phyloP scores from a whole-genome alignment of 2,329 filamentous ascomycete species.

The Laburnicola sp. region DNA sequence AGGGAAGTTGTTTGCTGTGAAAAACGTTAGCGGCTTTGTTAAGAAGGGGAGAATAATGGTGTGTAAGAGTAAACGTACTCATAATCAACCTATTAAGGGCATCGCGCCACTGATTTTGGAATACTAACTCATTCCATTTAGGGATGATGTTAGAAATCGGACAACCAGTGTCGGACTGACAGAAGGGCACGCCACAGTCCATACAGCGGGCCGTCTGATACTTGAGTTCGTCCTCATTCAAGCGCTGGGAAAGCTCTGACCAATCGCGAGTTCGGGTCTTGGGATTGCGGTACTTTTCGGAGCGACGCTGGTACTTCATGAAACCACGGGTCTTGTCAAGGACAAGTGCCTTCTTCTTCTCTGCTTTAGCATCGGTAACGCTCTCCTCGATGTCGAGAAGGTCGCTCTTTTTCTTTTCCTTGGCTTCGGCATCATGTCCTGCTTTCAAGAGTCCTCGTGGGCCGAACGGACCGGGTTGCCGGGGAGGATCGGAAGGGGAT shows the following conservation, averaged over 20 bases:
- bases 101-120: constrained; percentile 76
- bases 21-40: constrained; percentile 52
- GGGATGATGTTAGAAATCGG: constrained; percentile 98
- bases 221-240: constrained; percentile 93
- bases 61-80: constrained; percentile 48
- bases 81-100: constrained; percentile 88
- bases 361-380: constrained; percentile 76
- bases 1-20: constrained; percentile 98
- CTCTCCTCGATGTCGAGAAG: constrained; percentile 86
- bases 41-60: no score
- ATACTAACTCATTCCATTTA: constrained; percentile 87
- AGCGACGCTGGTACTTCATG: constrained; percentile 93
- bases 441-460: constrained; percentile 59
- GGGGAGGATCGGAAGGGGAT: constrained; percentile 75
- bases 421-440: constrained; percentile 63
- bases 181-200: constrained; percentile 98
- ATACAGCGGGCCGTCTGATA: constrained; percentile 97
- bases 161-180: constrained; percentile 92
- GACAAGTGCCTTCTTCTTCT: constrained; percentile 89
- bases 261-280: constrained; percentile 88
- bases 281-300: constrained; percentile 87
- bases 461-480: constrained; percentile 61
- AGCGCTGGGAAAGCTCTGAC: constrained; percentile 83
- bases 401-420: constrained; percentile 69
- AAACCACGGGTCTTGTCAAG: constrained; percentile 98